Evolutionary conservation across 768 basidiomycete species (phyloP).

Genomic region (Mycena floridula): DNA sequence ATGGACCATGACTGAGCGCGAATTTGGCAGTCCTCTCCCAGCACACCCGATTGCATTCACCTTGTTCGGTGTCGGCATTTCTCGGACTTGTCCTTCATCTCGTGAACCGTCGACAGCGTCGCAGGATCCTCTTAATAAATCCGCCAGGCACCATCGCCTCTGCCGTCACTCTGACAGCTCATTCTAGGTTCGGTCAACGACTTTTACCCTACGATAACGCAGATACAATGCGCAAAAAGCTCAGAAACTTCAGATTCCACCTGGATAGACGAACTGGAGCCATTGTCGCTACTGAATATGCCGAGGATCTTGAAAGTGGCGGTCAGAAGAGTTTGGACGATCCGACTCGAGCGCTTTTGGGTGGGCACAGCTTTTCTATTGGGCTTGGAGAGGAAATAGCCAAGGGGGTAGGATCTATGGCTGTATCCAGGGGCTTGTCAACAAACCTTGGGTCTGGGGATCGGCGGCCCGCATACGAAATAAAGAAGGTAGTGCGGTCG

Average conservation of each 20-base stretch:
- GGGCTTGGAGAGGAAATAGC: no score
- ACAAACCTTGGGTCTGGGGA: no score
- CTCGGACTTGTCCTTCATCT: constrained; percentile 43
- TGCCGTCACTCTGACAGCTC: constrained; percentile 48
- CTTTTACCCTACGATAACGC: constrained; percentile 55
- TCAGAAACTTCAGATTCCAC: constrained; percentile 45
- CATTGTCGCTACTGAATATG: constrained; percentile 46
- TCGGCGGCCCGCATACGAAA: no score
- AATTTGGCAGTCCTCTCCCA: constrained; percentile 39
- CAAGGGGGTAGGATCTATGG: no score
- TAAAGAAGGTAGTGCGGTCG: no score
- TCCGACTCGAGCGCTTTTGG: no score
- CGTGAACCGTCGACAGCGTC: constrained; percentile 39
- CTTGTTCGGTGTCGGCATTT: constrained; percentile 43
- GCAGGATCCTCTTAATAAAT: constrained; percentile 42
- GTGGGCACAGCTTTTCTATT: no score
- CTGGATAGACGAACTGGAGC: constrained; percentile 57
- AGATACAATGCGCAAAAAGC: constrained; percentile 35
- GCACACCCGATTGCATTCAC: constrained; percentile 44
- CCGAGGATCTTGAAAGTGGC: background rate
- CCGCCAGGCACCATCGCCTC: constrained; percentile 58
- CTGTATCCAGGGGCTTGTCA: no score
- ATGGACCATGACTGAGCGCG: background rate
- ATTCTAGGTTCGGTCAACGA: constrained; percentile 56
- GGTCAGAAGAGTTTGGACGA: no score